Conservation (phyloP, 2,329 filamentous ascomycete genomes). For the Myriosclerotinia duriaeana region DNA sequence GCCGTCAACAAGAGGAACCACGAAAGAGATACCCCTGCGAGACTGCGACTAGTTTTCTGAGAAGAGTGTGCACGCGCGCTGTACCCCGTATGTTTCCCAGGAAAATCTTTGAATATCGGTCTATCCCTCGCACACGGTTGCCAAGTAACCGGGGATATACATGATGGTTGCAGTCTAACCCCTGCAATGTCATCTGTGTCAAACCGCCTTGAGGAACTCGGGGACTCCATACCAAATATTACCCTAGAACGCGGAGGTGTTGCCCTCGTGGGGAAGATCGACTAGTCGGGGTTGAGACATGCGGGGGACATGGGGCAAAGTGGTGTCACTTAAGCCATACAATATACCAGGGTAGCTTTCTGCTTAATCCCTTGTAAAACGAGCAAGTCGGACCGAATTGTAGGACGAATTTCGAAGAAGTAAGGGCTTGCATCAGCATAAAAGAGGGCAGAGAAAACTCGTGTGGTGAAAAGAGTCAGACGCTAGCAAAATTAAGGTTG, state of each 20-base stretch:
- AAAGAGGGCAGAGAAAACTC: too few species aligned
- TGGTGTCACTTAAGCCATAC: constrained; percentile 14
- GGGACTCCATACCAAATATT: constrained; percentile 2
- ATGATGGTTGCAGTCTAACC: constrained; percentile 7
- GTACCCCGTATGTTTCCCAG: constrained; percentile 15
- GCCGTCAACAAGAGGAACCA: constrained; percentile 7
- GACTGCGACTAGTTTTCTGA: constrained; percentile 4
- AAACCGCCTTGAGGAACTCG: not conserved
- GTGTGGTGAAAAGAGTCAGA: not conserved
- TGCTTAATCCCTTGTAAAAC: constrained; percentile 15
- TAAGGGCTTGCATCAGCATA: not conserved
- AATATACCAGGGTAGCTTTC: constrained; percentile 10
- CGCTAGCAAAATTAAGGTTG: too few species aligned
- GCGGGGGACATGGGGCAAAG: constrained; percentile 21
- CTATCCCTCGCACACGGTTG: not conserved
- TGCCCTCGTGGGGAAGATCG: constrained; percentile 22
- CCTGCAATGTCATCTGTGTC: not conserved
- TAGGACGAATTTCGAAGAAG: constrained; percentile 10
- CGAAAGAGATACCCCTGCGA: constrained; percentile 11
- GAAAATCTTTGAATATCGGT: not conserved
- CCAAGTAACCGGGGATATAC: constrained; percentile 7
- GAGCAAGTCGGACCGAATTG: constrained; percentile 24
- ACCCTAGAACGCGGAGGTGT: constrained; percentile 3
- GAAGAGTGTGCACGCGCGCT: constrained; percentile 19
- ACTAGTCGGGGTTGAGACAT: constrained; percentile 19